Base-by-base conservation (phyloP, 2,329 filamentous ascomycete genomes). In the Alternaria arbusti region DNA sequence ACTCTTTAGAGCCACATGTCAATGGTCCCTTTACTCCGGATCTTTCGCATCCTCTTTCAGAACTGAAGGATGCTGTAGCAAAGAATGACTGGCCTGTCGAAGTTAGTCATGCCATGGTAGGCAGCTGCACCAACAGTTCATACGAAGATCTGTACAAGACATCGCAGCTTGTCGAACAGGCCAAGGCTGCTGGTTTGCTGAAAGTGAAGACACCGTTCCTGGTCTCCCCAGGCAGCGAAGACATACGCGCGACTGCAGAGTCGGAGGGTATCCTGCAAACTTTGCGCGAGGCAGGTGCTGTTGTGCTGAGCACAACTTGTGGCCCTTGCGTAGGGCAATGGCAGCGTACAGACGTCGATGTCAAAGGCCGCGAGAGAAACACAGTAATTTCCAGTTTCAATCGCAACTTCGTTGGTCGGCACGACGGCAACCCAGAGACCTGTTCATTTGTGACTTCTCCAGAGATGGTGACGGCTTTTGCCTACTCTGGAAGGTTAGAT, bases 371-470 rank as follows among this genome's bases (percentile, higher is more conserved):
- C 6, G 72, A 76, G 60, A 64, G 64, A 32, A 80, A 80, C 54
- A 78, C 77, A 6, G 72, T 80, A 9, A 70, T 80, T 1, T 78
- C 78, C 9, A 77, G 71, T 22, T 81, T 77, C 65, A 81, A 81
- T 56, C 70, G 79, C 6, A 81, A 80, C 20, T 81, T 80, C 54
- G 78, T 77, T 1, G 78, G 75, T 4, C 77, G 78, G 2, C 79
- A 79, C 49, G 78, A 81, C 57, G 68, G 77, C 4, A 80, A 81
- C 40, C 77, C 83, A 2, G 82, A 81, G 26, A 85, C 83, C 0
- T 82, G 84, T 70, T 83, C 82, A 1, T 85, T 85, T 64, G 81
- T 85, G 49, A 81, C 83, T 15, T 84, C 82, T 3, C 83, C 83
- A 20, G 82, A 85, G 59, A 74, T 85, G 57, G 82, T 82, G 23